phyloP scores from a whole-genome alignment of 1,139 yeast species.

The Yamadazyma songkhlaensis region DNA sequence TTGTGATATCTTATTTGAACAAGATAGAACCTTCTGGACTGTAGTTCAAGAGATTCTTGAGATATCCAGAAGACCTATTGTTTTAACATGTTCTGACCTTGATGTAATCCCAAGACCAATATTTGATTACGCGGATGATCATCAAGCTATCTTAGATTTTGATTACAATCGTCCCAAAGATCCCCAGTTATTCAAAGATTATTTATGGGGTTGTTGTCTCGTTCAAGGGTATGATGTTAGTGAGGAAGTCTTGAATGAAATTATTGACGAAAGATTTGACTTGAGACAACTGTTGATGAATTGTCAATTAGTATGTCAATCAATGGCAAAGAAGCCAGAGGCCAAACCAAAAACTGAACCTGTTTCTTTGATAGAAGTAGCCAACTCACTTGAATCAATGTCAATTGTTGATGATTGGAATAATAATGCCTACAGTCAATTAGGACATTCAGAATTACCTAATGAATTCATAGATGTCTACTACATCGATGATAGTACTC shows the following conservation, averaged over 20 bases:
- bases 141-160: conserved; percentile 32
- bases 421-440: conserved; percentile 29
- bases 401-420: conserved; percentile 42
- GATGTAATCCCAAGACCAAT: conserved; percentile 54
- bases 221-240: conserved; percentile 38
- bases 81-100: conserved; percentile 67
- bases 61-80: conserved; percentile 74
- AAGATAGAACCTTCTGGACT: conserved; percentile 79
- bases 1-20: conserved; percentile 77
- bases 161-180: conserved; percentile 17
- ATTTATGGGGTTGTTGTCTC: conserved; percentile 41
- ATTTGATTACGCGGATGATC: conserved; percentile 42
- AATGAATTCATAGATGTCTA: conserved; percentile 39
- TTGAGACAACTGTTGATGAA: conserved; percentile 53
- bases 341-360: conserved; percentile 4
- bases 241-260: conserved; percentile 28
- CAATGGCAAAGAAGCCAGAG: neutral
- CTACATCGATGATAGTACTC: conserved; percentile 24
- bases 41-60: conserved; percentile 63
- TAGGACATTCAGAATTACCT: conserved; percentile 30
- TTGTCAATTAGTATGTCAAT: conserved; percentile 57
- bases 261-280: conserved; percentile 35
- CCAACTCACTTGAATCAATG: conserved; percentile 25
- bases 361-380: conserved; percentile 6
- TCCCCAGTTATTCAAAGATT: conserved; percentile 22